Evolutionary conservation across 1,284 basidiomycete species (phyloP).

Genomic region (Leccinum subrobustum): DNA sequence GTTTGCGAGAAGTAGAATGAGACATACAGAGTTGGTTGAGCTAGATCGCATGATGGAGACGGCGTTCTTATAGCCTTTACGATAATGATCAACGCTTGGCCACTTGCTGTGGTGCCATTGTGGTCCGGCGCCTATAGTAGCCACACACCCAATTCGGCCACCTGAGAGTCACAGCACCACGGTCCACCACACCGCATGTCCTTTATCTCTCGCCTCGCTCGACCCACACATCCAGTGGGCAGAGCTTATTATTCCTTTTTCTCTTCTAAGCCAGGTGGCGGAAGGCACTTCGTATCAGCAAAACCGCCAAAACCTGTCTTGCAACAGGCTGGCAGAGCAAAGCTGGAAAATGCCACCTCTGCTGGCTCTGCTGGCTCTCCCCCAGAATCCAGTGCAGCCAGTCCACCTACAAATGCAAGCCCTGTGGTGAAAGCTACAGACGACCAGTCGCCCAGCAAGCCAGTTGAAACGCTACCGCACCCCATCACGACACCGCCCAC

Average conservation of each 20-base stretch:
- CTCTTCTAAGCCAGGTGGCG: slow-evolving; percentile 72
- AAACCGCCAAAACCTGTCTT: slow-evolving; percentile 59
- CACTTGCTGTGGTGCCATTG: not conserved
- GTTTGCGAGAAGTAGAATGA: not conserved
- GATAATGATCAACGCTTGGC: not conserved
- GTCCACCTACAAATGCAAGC: slow-evolving; percentile 16
- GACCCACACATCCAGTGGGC: slow-evolving; percentile 33
- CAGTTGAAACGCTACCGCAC: slow-evolving; percentile 20
- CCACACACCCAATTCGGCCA: not conserved
- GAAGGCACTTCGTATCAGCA: slow-evolving; percentile 69
- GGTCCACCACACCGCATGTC: slow-evolving; percentile 31
- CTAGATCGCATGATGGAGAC: not conserved
- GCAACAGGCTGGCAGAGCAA: slow-evolving; percentile 33
- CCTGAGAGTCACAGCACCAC: not conserved
- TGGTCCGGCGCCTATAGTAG: not conserved
- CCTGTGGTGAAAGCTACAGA: slow-evolving; percentile 24
- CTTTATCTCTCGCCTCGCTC: slow-evolving; percentile 50
- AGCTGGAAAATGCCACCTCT: slow-evolving; percentile 27
- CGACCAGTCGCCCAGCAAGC: slow-evolving; percentile 25
- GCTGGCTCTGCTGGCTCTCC: slow-evolving; percentile 12
- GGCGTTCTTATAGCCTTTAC: slow-evolving; percentile 5
- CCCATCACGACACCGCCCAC: slow-evolving; percentile 2
- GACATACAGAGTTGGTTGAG: slow-evolving; percentile 13
- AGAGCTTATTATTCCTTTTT: slow-evolving; percentile 76
- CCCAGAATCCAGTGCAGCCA: slow-evolving; percentile 19